Conservation (phyloP, 2,329 filamentous ascomycete genomes). For the Calonectria multiphialidica region DNA sequence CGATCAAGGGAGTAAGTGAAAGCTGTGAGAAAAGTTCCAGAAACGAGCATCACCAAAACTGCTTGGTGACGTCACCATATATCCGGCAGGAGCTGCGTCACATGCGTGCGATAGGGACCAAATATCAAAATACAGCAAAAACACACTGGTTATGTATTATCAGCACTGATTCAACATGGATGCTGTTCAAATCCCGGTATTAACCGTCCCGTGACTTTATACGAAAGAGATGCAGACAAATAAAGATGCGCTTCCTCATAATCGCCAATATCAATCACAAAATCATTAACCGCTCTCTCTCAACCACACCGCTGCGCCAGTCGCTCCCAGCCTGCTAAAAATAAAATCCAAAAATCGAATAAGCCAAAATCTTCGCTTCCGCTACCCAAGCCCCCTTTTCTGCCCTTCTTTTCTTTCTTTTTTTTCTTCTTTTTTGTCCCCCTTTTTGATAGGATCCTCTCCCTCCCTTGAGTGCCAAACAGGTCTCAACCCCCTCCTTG, state of each 20-base stretch:
- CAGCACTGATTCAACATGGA: slow-evolving; percentile 1
- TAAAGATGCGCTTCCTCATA: neutral
- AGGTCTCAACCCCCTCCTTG: neutral
- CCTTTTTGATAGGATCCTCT: slow-evolving; percentile 9
- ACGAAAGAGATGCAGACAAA: neutral
- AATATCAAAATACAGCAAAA: neutral
- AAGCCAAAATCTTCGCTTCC: neutral
- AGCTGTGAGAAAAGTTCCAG: neutral
- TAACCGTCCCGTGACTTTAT: slow-evolving; percentile 1
- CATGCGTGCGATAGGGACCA: neutral
- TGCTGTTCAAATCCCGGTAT: neutral
- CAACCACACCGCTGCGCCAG: slow-evolving; percentile 25
- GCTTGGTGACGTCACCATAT: slow-evolving; percentile 31
- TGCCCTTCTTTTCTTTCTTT: neutral
- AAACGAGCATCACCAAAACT: neutral
- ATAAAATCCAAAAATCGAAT: neutral
- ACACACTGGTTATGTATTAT: slow-evolving; percentile 16
- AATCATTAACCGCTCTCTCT: slow-evolving; percentile 29
- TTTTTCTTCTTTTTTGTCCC: neutral
- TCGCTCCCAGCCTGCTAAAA: slow-evolving; percentile 20
- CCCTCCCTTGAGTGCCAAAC: slow-evolving; percentile 7
- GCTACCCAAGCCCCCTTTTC: neutral
- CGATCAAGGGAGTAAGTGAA: neutral
- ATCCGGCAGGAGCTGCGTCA: neutral
- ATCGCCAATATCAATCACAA: slow-evolving; percentile 3